phyloP scores from a whole-genome alignment of 768 basidiomycete species.

The Pleurotus tuoliensis region DNA sequence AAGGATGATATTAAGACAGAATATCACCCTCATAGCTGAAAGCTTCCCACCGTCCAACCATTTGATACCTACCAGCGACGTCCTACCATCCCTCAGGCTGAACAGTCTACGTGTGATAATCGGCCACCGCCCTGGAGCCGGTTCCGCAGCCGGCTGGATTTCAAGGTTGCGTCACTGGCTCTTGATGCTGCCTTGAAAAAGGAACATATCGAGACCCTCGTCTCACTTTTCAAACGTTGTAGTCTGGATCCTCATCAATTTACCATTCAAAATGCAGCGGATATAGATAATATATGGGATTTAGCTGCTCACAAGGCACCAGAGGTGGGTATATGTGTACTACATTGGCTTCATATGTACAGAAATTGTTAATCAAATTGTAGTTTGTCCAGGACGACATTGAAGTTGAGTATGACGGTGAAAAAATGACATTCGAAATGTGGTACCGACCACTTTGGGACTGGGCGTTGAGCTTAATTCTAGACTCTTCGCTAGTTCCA shows the following conservation, averaged over 20 bases:
- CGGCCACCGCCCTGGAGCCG: slow-evolving; percentile 23
- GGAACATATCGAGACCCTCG: slow-evolving; percentile 12
- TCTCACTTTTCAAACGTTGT: slow-evolving; percentile 14
- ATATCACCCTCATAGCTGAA: slow-evolving; percentile 18
- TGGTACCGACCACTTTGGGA: slow-evolving; percentile 18
- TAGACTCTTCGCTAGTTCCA: slow-evolving; percentile 17
- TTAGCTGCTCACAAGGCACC: slow-evolving; percentile 7
- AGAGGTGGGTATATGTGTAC: slow-evolving; percentile 7
- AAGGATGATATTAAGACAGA: slow-evolving; percentile 22
- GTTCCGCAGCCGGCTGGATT: slow-evolving; percentile 20
- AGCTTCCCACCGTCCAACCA: slow-evolving; percentile 8
- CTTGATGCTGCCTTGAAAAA: slow-evolving; percentile 18
- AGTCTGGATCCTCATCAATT: slow-evolving; percentile 6
- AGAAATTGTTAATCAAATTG: slow-evolving; percentile 8
- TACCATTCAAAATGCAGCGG: slow-evolving; percentile 11
- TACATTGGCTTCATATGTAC: background rate
- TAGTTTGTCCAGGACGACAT: slow-evolving; percentile 15
- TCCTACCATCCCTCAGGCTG: background rate
- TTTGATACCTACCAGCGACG: no score
- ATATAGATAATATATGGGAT: slow-evolving; percentile 16
- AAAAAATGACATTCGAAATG: slow-evolving; percentile 15
- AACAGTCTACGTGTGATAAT: slow-evolving; percentile 1
- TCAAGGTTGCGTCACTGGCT: slow-evolving; percentile 22
- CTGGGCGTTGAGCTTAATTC: slow-evolving; percentile 24
- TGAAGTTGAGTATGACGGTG: slow-evolving; percentile 15